Base-by-base conservation (phyloP, 1,284 basidiomycete species). In the Coniferiporia sulphurascens region DNA sequence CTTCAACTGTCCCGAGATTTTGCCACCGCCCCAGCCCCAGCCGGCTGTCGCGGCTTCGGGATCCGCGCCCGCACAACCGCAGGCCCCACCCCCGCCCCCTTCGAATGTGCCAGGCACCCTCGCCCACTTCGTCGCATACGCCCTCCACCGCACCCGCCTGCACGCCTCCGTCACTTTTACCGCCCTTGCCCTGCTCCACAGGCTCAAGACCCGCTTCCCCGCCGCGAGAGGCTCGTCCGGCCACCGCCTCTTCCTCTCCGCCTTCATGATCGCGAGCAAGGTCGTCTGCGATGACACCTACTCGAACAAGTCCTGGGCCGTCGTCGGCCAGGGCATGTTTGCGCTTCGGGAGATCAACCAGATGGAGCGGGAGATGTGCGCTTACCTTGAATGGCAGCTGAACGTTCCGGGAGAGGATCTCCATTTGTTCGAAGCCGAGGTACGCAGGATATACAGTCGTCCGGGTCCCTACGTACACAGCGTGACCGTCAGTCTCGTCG, bases 281-380 rank as follows among this genome's bases (percentile, higher is more conserved):
- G 89, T 93, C n/a, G 91, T 95, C 64, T 95, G 93, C 74, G 93
- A 96, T 77, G 93, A 97, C 71, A 96, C 93, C 0, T 95, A 95
- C 69, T 94, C 91, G 12, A 97, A 97, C 83, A 93, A 95, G 74
- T 94, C 91, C 0, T 96, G 94, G 94, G 86, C 86, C 17, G 91
- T 96, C 54, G 94, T 96, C 51, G 93, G 91, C 0, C 93, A 96
- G 71, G 88, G 87, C 55, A 90, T 95, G 86, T 96, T 95, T 68
- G 84, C 85, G 1, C 73, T 43, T 12, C 41, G 41, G 12, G 41
- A 43, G 7, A 43, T 43, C 41, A 43, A 43, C 41, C 41, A 43
- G 78, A 95, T 96, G 93, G 93, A 95, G 74, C 75, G 93, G 5
- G 93, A 96, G 72, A 93, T 96, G 87, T 95, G 93, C 70, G 87